Evolutionary conservation across 2,329 filamentous ascomycete genomes (phyloP).

Genomic region (Whalleya microplaca): DNA sequence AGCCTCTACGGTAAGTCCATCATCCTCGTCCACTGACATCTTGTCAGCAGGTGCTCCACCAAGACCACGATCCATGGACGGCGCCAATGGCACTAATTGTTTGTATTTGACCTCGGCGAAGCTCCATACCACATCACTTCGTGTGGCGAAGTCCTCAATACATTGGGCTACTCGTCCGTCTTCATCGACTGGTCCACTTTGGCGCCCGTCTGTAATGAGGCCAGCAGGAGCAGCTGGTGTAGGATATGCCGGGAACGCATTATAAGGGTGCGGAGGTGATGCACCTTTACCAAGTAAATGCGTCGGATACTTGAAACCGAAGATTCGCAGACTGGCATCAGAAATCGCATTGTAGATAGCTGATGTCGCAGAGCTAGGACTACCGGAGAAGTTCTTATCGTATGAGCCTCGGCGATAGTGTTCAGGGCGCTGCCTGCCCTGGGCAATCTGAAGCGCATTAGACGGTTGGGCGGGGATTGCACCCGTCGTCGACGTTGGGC

Average conservation of each 20-base stretch:
- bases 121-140: constrained; percentile 94
- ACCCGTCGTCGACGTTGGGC: constrained; percentile 70
- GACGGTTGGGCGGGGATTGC: constrained; percentile 69
- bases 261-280: constrained; percentile 77
- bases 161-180: constrained; percentile 77
- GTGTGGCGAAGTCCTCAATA: constrained; percentile 89
- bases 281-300: constrained; percentile 63
- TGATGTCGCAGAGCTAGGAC: constrained; percentile 76
- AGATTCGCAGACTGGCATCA: constrained; percentile 79
- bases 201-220: constrained; percentile 69
- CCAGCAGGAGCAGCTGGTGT: constrained; percentile 63
- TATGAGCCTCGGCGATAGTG: constrained; percentile 81
- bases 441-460: constrained; percentile 73
- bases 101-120: constrained; percentile 99
- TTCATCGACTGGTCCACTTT: constrained; percentile 69
- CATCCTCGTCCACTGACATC: constrained; percentile 63
- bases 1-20: constrained; percentile 83
- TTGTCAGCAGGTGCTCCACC: constrained; percentile 63
- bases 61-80: constrained; percentile 73
- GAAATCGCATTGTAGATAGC: constrained; percentile 95
- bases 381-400: constrained; percentile 72
- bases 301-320: constrained; percentile 72
- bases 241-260: constrained; percentile 84
- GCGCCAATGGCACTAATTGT: constrained; percentile 87
- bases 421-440: constrained; percentile 65